These are phyloP conservation scores for Chlorella sorokiniana DNA, from an alignment of 139 green algal genomes.

Conservation along the genomic window DNA sequence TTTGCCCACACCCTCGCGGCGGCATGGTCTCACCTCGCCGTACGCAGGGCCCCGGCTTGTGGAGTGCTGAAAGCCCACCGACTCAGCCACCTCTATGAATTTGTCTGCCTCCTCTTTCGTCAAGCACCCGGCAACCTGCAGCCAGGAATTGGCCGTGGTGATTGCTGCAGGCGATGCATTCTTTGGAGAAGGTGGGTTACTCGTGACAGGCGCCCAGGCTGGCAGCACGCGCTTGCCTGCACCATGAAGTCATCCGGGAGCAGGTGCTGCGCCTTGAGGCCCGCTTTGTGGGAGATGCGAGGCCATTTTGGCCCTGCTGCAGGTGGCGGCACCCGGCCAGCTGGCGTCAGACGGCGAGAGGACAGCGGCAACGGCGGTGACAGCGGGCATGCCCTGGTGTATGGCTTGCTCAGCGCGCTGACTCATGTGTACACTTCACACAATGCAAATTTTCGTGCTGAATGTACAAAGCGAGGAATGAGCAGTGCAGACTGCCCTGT, in stretches of 20 bases:
- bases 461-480: too few species aligned
- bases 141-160: neutral
- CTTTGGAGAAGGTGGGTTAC: neutral
- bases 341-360: neutral
- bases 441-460: too few species aligned
- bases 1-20: neutral
- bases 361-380: neutral
- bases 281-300: conserved; percentile 10
- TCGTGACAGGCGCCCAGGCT: neutral
- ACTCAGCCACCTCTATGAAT: conserved; percentile 42
- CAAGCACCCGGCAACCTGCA: conserved; percentile 14
- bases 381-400: neutral
- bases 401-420: neutral
- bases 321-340: neutral
- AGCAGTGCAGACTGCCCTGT: neutral
- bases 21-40: conserved; percentile 54
- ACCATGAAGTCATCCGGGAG: conserved; percentile 21
- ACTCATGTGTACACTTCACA: too few species aligned
- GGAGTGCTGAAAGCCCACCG: conserved; percentile 56
- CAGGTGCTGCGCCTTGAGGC: neutral
- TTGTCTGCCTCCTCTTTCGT: conserved; percentile 9
- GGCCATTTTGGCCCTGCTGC: conserved; percentile 24
- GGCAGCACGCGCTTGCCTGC: neutral
- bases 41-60: conserved; percentile 53
- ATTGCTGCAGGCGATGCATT: too few species aligned